Base-by-base conservation (phyloP, 2,329 filamentous ascomycete genomes). In the Epichloe uncinata region DNA sequence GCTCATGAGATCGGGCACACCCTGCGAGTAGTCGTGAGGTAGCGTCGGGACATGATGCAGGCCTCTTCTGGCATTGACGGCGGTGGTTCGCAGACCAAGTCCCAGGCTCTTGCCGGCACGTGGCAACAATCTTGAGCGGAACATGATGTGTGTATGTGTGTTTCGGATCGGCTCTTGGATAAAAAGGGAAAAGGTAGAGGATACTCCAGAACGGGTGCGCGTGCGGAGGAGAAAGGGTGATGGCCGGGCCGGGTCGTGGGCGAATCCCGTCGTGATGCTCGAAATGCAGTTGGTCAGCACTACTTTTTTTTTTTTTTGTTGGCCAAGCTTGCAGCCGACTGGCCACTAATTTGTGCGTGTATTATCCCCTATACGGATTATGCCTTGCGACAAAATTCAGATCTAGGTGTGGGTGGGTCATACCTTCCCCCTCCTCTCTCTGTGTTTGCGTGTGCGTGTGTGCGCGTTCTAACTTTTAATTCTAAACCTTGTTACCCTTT, bases 1-100 rank as follows among this genome's bases (percentile, higher is more conserved):
- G 33, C 82, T 82, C 63, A 95, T 73, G 53, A 97, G 74, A 13
- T 80, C 79, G n/a, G 80, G 77, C 5, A 95, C 73, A 52, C 74
- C 77, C 42, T 73, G 52, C 47, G 64, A 63, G 67, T 68, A 74
- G 56, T 73, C 63, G 50, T 76, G 70, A 35, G 58, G 59, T 55
- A 79, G 67, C 37, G 59, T 47, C n/a, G 74, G 73, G 22, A 79
- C 61, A 41, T 63, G 53, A 59, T 80, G 76, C 45, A 74, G 56
- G 45, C 68, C 67, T 54, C 75, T 70, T 49, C 66, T 57, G 52
- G 58, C 56, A 54, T 58, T 59, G 61, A 59, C 53, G 59, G 58
- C 55, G 59, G 58, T 56, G 45, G 68, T 64, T 60, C 63, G 60
- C 56, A 61, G 56, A 58, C 60, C 63, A 47, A 61, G 61, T 58